Evolutionary conservation across 1,284 basidiomycete species (phyloP), one percentile per base, ranked within the genome.

Genomic region (Meira nashicola): DNA sequence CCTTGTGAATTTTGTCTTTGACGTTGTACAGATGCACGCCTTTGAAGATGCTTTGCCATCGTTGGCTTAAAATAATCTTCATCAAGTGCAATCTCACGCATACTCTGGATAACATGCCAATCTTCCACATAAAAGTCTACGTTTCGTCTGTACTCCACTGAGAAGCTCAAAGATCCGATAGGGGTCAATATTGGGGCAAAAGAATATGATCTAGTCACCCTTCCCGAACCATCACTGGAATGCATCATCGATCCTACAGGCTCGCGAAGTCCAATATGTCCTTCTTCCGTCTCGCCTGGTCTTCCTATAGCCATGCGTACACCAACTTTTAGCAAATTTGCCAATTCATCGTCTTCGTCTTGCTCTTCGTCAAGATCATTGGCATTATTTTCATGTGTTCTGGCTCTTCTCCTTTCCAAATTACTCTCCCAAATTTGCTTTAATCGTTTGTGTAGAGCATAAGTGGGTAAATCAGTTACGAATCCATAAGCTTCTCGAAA

Each of bases 401-500:
- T 33, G 28, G 28, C 28, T 33, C 28, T 33, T 33, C 28, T 33
- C 8, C 28, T 33, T 33, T 33, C 28, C 28, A 33, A 33, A 33
- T 33, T 33, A 8, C 28, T 33, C 21, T 48, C 46, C 46, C 25
- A 21, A 14, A 23, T 14, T 12, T 25, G 17, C 21, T 48, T 15
- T 17, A 48, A 23, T 2, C 46, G 46, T 14, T n/a, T 12, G 46
- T 48, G 25, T 23, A 48, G 17, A 2, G 46, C 12, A 23, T 48
- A 48, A 25, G 5, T 23, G 2, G 46, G 46, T 23, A 48, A 48
- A 14, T 48, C 17, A 5, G 12, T 48, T 7, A 23, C 46, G 7
- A 48, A 25, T 15, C 7, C 17, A 62, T 68, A 78, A 0, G 79
- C 65, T 0, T 73, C 55, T 2, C 77, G 63, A 52, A 80, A 79